These are phyloP conservation scores for Ceratocystis alfenasii DNA, from an alignment of 2,329 filamentous ascomycete species.

Conservation along the genomic window DNA sequence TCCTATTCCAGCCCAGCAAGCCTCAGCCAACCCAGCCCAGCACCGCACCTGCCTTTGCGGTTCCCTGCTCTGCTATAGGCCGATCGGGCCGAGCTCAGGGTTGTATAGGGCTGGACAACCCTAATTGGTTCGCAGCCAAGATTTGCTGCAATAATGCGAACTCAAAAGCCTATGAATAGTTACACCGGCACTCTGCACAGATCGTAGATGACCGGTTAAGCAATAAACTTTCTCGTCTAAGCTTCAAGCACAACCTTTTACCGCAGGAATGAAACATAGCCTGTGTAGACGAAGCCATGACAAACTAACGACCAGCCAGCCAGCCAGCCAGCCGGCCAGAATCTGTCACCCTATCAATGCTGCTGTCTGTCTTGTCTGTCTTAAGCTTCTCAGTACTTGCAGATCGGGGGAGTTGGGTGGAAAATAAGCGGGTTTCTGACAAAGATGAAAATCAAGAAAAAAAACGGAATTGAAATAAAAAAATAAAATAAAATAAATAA, in stretches of 20 bases:
- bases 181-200: neutral
- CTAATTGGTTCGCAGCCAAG: neutral
- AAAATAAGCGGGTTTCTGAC: neutral
- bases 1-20: neutral
- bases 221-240: slow-evolving; percentile 7
- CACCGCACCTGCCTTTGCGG: neutral
- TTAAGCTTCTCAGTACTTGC: neutral
- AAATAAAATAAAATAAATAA: neutral
- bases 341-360: neutral
- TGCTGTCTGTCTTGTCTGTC: no score
- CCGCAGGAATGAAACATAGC: neutral
- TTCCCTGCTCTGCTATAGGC: neutral
- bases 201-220: neutral
- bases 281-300: neutral
- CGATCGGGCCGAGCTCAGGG: slow-evolving; percentile 8
- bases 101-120: slow-evolving; percentile 7
- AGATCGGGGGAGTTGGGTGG: neutral
- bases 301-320: neutral
- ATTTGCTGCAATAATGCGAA: neutral
- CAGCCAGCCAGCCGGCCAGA: neutral
- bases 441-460: neutral
- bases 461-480: neutral
- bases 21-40: neutral
- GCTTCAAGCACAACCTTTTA: neutral
- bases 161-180: slow-evolving; percentile 4